Conservation (phyloP, 345 rosid genomes). For the Eucalyptus regnans region DNA sequence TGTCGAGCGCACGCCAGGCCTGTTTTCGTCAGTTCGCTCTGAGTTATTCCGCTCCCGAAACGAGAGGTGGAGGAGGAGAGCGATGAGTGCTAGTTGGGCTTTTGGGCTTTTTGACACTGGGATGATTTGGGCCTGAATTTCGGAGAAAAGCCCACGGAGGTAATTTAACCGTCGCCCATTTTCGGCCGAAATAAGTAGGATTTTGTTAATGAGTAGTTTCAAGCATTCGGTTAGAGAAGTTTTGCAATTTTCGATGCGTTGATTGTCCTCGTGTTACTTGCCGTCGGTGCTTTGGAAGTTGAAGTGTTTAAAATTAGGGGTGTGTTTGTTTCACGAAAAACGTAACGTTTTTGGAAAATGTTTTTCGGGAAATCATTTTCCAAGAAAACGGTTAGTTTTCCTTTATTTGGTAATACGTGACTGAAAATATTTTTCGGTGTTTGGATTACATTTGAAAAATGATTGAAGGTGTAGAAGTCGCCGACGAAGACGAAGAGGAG, state of each 20-base stretch:
- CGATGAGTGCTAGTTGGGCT: neutral
- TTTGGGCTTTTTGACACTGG: neutral
- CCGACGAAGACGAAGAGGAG: too few relatives aligned
- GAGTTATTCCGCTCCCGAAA: neutral
- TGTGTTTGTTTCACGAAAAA: too few relatives aligned
- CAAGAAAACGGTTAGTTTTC: too few relatives aligned
- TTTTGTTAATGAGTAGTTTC: neutral
- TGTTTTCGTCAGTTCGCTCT: neutral
- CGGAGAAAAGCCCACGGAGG: neutral
- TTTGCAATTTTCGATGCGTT: neutral
- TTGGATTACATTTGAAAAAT: too few relatives aligned
- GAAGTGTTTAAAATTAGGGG: neutral
- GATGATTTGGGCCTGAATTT: neutral
- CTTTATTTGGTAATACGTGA: too few relatives aligned
- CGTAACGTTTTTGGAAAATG: too few relatives aligned
- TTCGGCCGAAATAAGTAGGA: too few relatives aligned
- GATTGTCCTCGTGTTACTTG: neutral
- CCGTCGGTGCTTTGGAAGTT: rapidly evolving
- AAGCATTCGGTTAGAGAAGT: neutral
- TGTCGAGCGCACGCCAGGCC: neutral
- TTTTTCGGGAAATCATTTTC: too few relatives aligned
- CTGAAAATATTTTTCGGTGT: too few relatives aligned
- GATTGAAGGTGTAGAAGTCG: too few relatives aligned
- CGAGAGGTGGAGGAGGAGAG: neutral
- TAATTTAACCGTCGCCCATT: too few relatives aligned